Percentiles rank a stretch among this genome's conserved stretches.
phyloP scores from a whole-genome alignment of 2,329 filamentous ascomycete species.

The Ceratocystis destructans region DNA sequence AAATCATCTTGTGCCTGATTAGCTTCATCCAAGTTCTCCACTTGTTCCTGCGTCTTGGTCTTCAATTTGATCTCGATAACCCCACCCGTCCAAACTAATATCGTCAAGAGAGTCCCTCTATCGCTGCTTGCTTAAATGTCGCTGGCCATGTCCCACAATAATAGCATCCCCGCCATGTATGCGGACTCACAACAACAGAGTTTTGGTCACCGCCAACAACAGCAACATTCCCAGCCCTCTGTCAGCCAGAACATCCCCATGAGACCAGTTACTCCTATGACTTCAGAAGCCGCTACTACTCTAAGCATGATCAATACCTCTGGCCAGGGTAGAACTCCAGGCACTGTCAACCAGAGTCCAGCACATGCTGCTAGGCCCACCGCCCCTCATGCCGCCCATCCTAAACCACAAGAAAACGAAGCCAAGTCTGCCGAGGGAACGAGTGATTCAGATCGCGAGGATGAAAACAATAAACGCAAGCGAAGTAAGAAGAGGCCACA shows the following conservation, averaged over 20 bases:
- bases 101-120: constrained; percentile 13
- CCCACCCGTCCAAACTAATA: background rate
- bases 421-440: constrained; percentile 10
- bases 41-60: constrained; percentile 7
- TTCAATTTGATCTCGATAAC: constrained; percentile 8
- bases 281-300: constrained; percentile 11
- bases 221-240: constrained; percentile 8
- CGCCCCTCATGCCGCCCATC: background rate
- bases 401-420: background rate
- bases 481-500: constrained; percentile 90
- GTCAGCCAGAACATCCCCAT: constrained; percentile 1
- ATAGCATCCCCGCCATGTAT: constrained; percentile 9
- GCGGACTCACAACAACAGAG: background rate
- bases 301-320: constrained; percentile 5
- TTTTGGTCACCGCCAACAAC: constrained; percentile 21
- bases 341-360: background rate
- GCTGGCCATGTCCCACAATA: constrained; percentile 18
- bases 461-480: constrained; percentile 51
- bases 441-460: constrained; percentile 14
- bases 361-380: background rate
- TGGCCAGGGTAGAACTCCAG: background rate
- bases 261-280: constrained; percentile 15
- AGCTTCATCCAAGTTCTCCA: constrained; percentile 2
- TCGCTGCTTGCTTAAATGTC: constrained; percentile 23
- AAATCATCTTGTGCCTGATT: constrained; percentile 3